A percentile compares a stretch with the other conserved stretches of the same genome.
Conservation (phyloP, 2,329 filamentous ascomycete species). For the Geoglossum cookeanum region DNA sequence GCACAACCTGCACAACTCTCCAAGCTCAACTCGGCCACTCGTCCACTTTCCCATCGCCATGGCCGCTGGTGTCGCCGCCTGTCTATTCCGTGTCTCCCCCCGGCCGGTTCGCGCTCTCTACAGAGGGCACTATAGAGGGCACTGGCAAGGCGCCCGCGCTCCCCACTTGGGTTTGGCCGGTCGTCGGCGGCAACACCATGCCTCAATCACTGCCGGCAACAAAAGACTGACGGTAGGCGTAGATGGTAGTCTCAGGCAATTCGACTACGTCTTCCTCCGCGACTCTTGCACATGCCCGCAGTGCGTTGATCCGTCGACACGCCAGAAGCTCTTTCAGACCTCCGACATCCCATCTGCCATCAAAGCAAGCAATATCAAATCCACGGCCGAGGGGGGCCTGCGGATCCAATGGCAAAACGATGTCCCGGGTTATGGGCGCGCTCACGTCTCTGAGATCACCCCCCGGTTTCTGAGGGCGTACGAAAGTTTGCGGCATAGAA, state of each 20-base stretch:
- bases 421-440: conserved; percentile 22
- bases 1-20: too few relatives aligned
- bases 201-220: neutral
- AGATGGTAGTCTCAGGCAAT: neutral
- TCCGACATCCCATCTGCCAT: conserved; percentile 40
- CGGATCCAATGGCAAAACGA: conserved; percentile 44
- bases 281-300: conserved; percentile 38
- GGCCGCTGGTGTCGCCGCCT: neutral
- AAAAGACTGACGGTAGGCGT: neutral
- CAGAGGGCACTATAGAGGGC: neutral
- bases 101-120: neutral
- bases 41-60: neutral
- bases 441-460: conserved; percentile 6
- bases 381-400: conserved; percentile 27
- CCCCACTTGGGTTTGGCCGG: neutral
- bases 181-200: neutral
- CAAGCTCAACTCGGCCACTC: neutral
- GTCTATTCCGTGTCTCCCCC: neutral
- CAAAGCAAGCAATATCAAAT: conserved; percentile 17
- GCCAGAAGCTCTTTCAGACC: conserved; percentile 45
- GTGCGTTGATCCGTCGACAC: conserved; percentile 39
- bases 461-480: conserved; percentile 8
- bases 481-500: conserved; percentile 14
- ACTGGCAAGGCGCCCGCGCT: neutral
- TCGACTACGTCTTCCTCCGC: conserved; percentile 21